Percentiles rank a stretch among this genome's conserved stretches.
Conservation (phyloP, 148 eudicot species). For the Rhododendron williamsianum region DNA sequence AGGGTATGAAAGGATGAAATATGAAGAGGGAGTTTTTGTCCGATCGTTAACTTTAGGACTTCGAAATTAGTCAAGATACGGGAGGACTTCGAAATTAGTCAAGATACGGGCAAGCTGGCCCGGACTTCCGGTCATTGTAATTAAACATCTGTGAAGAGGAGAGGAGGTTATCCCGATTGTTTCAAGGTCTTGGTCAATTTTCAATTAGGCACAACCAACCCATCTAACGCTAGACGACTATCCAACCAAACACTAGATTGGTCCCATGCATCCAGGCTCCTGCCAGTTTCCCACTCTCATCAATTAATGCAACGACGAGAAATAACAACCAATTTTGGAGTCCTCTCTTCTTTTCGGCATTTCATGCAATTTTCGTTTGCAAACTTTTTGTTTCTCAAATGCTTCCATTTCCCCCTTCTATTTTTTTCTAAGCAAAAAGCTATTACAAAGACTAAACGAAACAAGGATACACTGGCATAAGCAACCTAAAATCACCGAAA, state of each 20-base stretch:
- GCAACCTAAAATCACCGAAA: too few species aligned
- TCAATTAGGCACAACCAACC: not conserved
- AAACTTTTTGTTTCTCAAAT: not conserved
- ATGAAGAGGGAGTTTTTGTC: too few species aligned
- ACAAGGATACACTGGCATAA: too few species aligned
- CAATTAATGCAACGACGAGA: not conserved
- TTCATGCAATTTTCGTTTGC: not conserved
- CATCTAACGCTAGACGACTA: not conserved
- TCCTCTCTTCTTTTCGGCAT: not conserved
- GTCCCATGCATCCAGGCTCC: not conserved
- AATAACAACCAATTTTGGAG: not conserved
- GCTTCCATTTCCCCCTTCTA: not conserved
- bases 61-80: too few species aligned
- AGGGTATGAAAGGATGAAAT: not conserved
- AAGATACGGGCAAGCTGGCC: too few species aligned
- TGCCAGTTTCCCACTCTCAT: not conserved
- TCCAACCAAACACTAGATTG: not conserved
- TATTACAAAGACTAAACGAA: too few species aligned
- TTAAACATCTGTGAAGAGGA: not conserved
- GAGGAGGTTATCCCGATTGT: not conserved
- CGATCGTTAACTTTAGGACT: too few species aligned
- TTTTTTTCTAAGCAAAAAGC: too few species aligned
- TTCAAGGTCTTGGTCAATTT: not conserved
- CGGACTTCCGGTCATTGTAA: too few species aligned
- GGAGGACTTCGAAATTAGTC: too few species aligned